Base-by-base conservation (phyloP, 495 filamentous ascomycete species). In the Neurospora discreta region DNA sequence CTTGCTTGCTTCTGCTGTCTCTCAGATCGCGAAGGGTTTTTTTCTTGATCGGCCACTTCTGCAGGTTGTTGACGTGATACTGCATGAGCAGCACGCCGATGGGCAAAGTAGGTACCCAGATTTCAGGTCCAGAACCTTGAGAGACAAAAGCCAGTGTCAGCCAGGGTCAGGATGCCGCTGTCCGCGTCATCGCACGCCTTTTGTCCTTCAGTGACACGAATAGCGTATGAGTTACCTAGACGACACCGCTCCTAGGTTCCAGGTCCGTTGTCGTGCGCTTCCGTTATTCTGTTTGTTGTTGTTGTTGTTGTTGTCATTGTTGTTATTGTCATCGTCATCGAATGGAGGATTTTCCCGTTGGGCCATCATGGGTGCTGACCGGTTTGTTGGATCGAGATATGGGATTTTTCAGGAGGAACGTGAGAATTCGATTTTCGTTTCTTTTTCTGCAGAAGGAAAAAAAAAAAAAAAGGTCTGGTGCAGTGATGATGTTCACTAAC, bases 11-110 rank as follows among this genome's bases (percentile, higher is more conserved):
- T 52, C 42, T 58, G 20, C 43, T 58, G 18, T 70, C 16, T 70
- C 13, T n/a, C 3, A 0, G 1, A n/a, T 67, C 33, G 30, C 58
- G 40, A 68, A 11, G 42, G 1, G 70, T 65, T 71, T 71, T 13
- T 38, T 36, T 71, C 23, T 38, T 36, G 43, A 43, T 33, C 44
- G 70, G 9, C 70, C 42, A 67, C 44, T 67, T 46, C 5, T 71
- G 39, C 58, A 36, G 20, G 40, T 67, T 71, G 70, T 71, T 71
- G 43, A 71, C 41, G 13, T 68, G 70, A 40, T 71, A 68, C 70
- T 33, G 70, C 70, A 36, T 36, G 52, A 60, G 52, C 52, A 60
- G 26, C 52, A 60, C 5, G 30, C 52, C 13, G 52, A 60, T 60
- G 26, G 26, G 52, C 52, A 65, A 65, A 65, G 52, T 65, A 65